Evolutionary conservation across 257 asterid species (phyloP), one percentile per base, ranked within the genome.

Genomic region (Hygrophila difformis): DNA sequence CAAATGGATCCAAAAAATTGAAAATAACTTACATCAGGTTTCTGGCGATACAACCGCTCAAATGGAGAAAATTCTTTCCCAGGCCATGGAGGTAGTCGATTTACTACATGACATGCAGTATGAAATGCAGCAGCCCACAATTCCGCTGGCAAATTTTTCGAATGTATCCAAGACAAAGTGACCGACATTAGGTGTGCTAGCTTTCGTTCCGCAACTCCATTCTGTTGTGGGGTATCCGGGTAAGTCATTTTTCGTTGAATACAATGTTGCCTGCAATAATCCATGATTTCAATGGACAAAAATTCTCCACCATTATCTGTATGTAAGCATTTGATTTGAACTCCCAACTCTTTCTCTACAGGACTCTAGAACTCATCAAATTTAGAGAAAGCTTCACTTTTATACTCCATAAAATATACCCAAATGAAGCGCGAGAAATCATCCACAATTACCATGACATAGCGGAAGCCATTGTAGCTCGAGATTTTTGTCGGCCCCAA

Each of bases 391-490:
- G n/a, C 53, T 1, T 64, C 57, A 28, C 60, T 24, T 50, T 57
- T 57, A 9, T 51, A 56, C 52, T 58, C 44, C 16, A 51, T 21
- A 15, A 59, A 65, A 39, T 14, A 54, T 0, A 51, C 53, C 66
- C 55, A 59, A 7, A 13, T 33, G 49, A 58, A 44, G 0, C 37
- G n/a, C n/a, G n/a, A n/a, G n/a, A 59, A 59, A 34, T 54, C 72
- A 44, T 66, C 72, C 60, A 66, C 67, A 12, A 60, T 5, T 1
- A 66, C 43, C 64, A 60, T 53, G 0, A 37, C 63, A 49, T 47
- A 60, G 6, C 5, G 42, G 49, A 19, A 8, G 16, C 63, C 20
- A 26, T 12, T 0, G 6, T 54, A 66, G 7, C 59, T 59, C 0
- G 51, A 46, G 9, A 50, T 60, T 44, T 22, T 49, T 12, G 60